Percentiles rank a stretch among this genome's conserved stretches.
phyloP scores from a whole-genome alignment of 805 yeast species.

The Metschnikowia bowlesiae region DNA sequence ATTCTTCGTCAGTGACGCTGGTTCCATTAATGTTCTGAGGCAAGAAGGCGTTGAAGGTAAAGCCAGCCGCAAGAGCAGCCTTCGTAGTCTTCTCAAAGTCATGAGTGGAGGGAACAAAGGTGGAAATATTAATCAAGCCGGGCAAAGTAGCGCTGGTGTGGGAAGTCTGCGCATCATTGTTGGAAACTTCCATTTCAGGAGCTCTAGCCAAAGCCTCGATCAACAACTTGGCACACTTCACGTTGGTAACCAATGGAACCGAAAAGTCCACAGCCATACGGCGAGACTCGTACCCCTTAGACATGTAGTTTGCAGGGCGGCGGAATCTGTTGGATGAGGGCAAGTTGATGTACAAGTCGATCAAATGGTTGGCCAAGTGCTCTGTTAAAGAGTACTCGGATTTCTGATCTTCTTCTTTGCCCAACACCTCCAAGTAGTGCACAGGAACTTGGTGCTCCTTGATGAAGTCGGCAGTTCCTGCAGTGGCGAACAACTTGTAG shows the following conservation, averaged over 20 bases:
- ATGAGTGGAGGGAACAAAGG: conserved; percentile 69
- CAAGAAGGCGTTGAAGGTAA: conserved; percentile 76
- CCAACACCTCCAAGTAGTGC: conserved; percentile 85
- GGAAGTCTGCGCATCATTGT: conserved; percentile 86
- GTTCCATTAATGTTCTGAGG: conserved; percentile 67
- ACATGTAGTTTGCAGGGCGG: conserved; percentile 97
- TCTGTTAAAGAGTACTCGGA: conserved; percentile 93
- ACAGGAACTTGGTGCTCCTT: conserved; percentile 94
- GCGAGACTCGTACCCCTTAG: conserved; percentile 96
- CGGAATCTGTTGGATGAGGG: conserved; percentile 97
- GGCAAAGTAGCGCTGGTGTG: conserved; percentile 79
- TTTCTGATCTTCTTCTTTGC: conserved; percentile 72
- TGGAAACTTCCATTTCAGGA: conserved; percentile 60
- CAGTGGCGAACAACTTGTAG: conserved; percentile 89
- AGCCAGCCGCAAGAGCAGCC: conserved; percentile 76
- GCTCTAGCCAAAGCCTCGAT: conserved; percentile 88
- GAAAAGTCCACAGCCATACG: conserved; percentile 99
- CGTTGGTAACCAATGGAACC: conserved; percentile 95
- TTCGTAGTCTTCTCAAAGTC: conserved; percentile 68
- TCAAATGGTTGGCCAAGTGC: conserved; percentile 93
- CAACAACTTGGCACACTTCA: conserved; percentile 91
- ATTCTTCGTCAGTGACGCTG: conserved; percentile 57
- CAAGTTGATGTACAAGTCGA: conserved; percentile 92
- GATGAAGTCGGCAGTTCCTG: conserved; percentile 98
- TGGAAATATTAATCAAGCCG: conserved; percentile 77